Base-by-base conservation (phyloP, 441 rosid species). In the Raphanus hybrid region DNA sequence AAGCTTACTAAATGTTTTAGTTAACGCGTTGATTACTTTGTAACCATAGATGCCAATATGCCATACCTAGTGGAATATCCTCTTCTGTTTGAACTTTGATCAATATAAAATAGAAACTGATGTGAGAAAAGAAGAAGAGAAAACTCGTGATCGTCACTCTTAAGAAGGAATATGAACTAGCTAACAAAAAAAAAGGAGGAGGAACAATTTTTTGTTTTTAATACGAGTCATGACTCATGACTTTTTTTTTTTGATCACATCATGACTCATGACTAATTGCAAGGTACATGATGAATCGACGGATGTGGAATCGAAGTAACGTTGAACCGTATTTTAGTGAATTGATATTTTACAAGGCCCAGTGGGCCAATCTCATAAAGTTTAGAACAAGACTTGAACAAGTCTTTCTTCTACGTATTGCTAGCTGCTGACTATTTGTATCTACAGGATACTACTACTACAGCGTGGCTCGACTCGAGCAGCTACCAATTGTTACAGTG, bases 401-500 rank as follows among this genome's bases (percentile, higher is more conserved):
- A 57, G 35, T 57, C 45, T 69, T 57, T 48, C 54, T 48, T 12
- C 26, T 37, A 37, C 26, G 65, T 65, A 41, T 50, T 5, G 48
- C 48, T 23, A 1, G 26, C 26, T 39, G 43, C 2, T 29, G 26
- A 27, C 20, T 29, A 29, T 29, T 29, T 29, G 34, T 29, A 29
- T 29, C 34, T 5, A 29, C 34, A 29, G 29, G 43, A 50, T 27
- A 27, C 14, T 54, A 69, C 50, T 11, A 10, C 16, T 48, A 48
- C 54, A 10, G 14, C 34, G 27, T 59, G 67, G 67, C 58, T 41
- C 41, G 39, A 37, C 58, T 41, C 41, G 39, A 37, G 10, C 41
- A 37, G 35, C 11, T 4, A 34, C 23, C 62, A 45, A 8, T 0
- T 18, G 50, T 50, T 29, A 11, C 14, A 5, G 32, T 16, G 15